A percentile compares a stretch with the other conserved stretches of the same genome.
These are phyloP conservation scores for Torulaspora delbrueckii DNA, from an alignment of 805 yeast genomes.

Conservation along the genomic window DNA sequence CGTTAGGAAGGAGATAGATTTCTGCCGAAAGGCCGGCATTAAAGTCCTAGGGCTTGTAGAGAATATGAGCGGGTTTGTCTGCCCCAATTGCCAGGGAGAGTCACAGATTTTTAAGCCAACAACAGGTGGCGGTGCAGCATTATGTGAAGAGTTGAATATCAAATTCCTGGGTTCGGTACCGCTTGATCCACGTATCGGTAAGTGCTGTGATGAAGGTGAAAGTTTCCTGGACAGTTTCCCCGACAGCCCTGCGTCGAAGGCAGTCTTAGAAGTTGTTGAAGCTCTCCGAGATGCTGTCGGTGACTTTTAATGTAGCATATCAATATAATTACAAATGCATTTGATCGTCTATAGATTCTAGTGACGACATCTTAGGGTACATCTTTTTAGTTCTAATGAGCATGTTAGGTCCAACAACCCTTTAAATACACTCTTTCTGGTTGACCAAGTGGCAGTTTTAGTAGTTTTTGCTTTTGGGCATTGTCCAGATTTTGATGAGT, in stretches of 20 bases:
- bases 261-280: constrained; percentile 81
- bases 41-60: constrained; percentile 86
- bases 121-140: constrained; percentile 89
- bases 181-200: constrained; percentile 90
- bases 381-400: too few species aligned
- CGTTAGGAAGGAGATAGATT: constrained; percentile 92
- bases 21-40: constrained; percentile 87
- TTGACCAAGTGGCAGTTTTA: constrained; percentile 26
- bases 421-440: constrained; percentile 35
- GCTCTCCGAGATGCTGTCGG: constrained; percentile 54
- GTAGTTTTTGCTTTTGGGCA: constrained; percentile 9
- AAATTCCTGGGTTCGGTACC: constrained; percentile 91
- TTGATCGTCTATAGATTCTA: neutral
- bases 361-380: too few species aligned
- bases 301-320: constrained; percentile 17
- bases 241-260: constrained; percentile 88
- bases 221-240: constrained; percentile 78
- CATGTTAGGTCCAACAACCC: constrained; percentile 20
- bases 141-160: constrained; percentile 73
- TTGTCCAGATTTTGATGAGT: neutral
- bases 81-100: constrained; percentile 89
- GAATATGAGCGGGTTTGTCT: constrained; percentile 97
- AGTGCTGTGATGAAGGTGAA: constrained; percentile 80
- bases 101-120: constrained; percentile 89
- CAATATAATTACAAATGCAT: neutral